Conservation (phyloP, 108 stramenopile genomes). For the Tribonema minus region DNA sequence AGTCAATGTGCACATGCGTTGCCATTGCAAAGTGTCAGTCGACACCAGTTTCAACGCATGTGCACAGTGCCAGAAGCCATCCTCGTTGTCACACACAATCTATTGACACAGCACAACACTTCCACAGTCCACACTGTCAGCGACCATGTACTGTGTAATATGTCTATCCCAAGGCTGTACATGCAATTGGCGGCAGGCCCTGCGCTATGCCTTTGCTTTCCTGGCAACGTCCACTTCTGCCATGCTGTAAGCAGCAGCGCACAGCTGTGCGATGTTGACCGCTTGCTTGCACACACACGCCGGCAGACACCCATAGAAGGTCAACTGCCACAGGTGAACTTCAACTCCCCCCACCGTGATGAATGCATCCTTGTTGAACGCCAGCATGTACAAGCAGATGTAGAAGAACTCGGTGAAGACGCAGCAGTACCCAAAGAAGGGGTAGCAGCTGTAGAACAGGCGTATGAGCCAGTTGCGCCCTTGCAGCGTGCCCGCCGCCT, state of each 20-base stretch:
- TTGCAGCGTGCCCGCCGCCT: slow-evolving; percentile 76
- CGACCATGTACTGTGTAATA: too few species aligned
- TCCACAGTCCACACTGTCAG: too few species aligned
- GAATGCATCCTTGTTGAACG: slow-evolving; percentile 14
- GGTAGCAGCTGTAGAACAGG: slow-evolving; percentile 84
- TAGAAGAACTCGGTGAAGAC: slow-evolving; percentile 80
- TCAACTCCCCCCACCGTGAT: slow-evolving; percentile 4
- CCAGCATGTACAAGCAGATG: slow-evolving; percentile 40
- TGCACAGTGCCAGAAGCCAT: too few species aligned
- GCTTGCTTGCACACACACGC: slow-evolving; percentile 55
- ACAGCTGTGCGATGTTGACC: slow-evolving; percentile 53
- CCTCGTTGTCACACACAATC: too few species aligned
- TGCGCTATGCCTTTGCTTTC: too few species aligned
- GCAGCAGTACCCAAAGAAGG: slow-evolving; percentile 91
- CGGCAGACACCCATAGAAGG: slow-evolving; percentile 49
- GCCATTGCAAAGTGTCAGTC: too few species aligned
- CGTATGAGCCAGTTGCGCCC: slow-evolving; percentile 76
- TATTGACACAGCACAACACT: too few species aligned
- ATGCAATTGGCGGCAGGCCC: too few species aligned
- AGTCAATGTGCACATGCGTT: too few species aligned
- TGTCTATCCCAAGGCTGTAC: too few species aligned
- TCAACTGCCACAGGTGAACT: slow-evolving; percentile 7
- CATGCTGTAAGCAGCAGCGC: slow-evolving; percentile 46
- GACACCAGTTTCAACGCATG: too few species aligned
- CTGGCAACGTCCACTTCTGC: too few species aligned